Base-by-base conservation (phyloP, 495 filamentous ascomycete genomes). In the Daldinia bambusicola region DNA sequence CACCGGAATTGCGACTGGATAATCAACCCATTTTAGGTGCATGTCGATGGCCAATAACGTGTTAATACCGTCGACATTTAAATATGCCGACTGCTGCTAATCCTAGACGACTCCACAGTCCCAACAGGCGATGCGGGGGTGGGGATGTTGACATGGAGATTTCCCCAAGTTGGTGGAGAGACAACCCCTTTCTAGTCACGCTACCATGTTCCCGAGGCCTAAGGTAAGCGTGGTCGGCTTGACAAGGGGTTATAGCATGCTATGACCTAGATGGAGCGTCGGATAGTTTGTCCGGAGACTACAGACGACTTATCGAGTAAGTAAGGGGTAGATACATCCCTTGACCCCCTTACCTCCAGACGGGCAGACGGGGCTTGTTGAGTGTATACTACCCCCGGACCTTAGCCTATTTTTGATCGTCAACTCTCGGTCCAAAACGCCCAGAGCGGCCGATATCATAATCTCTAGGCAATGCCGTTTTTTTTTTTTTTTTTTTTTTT, bases 321-420 rank as follows among this genome's bases (percentile, higher is more conserved):
- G 26, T 26, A 26, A n/a, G n/a, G n/a, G 26, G 26, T 26, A 26
- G 26, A 26, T 26, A 26, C 26, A 32, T 38, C 34, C 59, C 51
- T 41, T 50, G 56, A 22, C 53, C 50, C 40, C 20, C 41, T 61
- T 40, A 26, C 26, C 26, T 26, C 26, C 26, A 26, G 26, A 26
- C 26, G 26, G 26, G 26, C 34, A 51, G 45, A 22, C 26, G 41
- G 51, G 18, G 9, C 18, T 41, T 63, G 26, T 58, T 34, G 48
- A 12, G 48, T 30, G 7, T 55, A 32, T 60, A 38, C 48, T 52
- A 43, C 38, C 13, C 41, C 14, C 16, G 13, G 65, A 69, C 16
- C 70, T 72, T 72, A 72, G 70, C 31, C 70, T 72, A 72, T 72
- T 68, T 55, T 69, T 57, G 38, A 45, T 37, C 2, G 36, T 51